Conservation (phyloP, 805 yeast genomes). For the Wickerhamomyces queroliae region DNA sequence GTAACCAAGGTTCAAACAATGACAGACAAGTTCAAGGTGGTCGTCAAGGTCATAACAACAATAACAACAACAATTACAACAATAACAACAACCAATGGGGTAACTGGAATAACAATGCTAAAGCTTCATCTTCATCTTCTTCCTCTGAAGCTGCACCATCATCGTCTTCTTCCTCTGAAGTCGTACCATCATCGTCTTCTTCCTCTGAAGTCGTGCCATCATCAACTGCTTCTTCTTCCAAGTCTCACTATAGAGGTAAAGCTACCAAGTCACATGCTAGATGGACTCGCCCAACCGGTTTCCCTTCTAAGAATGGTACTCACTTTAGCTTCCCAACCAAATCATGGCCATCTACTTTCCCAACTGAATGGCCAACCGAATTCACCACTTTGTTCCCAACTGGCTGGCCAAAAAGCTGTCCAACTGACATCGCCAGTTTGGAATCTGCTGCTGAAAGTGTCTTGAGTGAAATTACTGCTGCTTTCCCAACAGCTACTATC, state of each 20-base stretch:
- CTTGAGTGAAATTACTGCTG: not conserved
- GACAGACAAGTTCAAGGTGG: not conserved
- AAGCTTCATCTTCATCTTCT: too few relatives aligned
- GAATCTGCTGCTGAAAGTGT: not conserved
- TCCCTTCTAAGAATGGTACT: too few relatives aligned
- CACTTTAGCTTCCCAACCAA: not conserved
- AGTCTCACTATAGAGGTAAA: not conserved
- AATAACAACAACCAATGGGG: too few relatives aligned
- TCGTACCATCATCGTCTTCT: too few relatives aligned
- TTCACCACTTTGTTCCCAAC: not conserved
- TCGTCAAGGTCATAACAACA: not conserved
- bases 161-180: too few relatives aligned
- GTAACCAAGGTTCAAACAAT: not conserved
- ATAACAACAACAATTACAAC: too few relatives aligned
- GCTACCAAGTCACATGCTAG: not conserved
- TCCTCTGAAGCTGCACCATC: too few relatives aligned
- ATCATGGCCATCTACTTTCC: conserved; percentile 1
- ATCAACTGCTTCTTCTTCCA: too few relatives aligned
- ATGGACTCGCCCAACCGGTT: not conserved
- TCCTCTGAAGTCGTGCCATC: too few relatives aligned
- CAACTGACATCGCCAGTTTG: not conserved
- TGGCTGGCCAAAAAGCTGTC: not conserved
- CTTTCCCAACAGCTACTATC: not conserved
- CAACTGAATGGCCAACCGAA: conserved; percentile 1
- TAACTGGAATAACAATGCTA: too few relatives aligned